Percentiles rank a stretch among this genome's conserved stretches.
These are phyloP conservation scores for Veloboletus limbatus DNA, from an alignment of 1,284 basidiomycete genomes.

Conservation along the genomic window DNA sequence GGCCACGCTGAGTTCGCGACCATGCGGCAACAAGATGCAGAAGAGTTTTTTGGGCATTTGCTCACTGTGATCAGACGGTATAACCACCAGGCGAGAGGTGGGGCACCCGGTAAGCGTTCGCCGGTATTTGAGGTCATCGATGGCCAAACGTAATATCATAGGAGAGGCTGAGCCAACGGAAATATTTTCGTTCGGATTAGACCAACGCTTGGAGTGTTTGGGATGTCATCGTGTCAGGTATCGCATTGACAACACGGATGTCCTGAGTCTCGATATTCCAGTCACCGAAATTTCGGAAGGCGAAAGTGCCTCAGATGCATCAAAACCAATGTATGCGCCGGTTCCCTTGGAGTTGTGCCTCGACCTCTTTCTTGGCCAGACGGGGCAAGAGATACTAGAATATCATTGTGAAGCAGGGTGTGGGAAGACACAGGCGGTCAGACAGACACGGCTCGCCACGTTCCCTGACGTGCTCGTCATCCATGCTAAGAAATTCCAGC, in stretches of 20 bases:
- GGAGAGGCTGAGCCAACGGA: slow-evolving; percentile 61
- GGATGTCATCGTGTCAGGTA: slow-evolving; percentile 89
- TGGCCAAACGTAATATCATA: slow-evolving; percentile 3
- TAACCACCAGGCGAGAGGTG: slow-evolving; percentile 50
- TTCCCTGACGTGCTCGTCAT: slow-evolving; percentile 90
- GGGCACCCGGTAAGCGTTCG: slow-evolving; percentile 30
- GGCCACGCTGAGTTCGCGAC: slow-evolving; percentile 95
- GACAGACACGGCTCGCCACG: slow-evolving; percentile 74
- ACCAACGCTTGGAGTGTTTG: slow-evolving; percentile 83
- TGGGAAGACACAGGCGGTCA: slow-evolving; percentile 47
- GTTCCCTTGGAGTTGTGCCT: slow-evolving; percentile 73
- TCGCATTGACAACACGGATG: slow-evolving; percentile 75
- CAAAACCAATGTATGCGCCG: slow-evolving; percentile 65
- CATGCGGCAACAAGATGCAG: slow-evolving; percentile 96
- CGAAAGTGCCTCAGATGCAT: slow-evolving; percentile 34
- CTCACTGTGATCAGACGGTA: slow-evolving; percentile 69
- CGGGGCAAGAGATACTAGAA: slow-evolving; percentile 63
- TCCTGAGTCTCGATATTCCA: slow-evolving; percentile 79
- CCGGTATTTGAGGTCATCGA: background rate
- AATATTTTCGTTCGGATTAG: slow-evolving; percentile 79
- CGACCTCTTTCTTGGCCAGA: slow-evolving; percentile 55
- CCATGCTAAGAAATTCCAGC: slow-evolving; percentile 93
- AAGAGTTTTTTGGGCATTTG: slow-evolving; percentile 90
- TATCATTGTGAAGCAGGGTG: slow-evolving; percentile 53
- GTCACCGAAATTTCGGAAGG: slow-evolving; percentile 29